Conservation (phyloP, 306 rosid species). For the Abrus pulchellus region DNA sequence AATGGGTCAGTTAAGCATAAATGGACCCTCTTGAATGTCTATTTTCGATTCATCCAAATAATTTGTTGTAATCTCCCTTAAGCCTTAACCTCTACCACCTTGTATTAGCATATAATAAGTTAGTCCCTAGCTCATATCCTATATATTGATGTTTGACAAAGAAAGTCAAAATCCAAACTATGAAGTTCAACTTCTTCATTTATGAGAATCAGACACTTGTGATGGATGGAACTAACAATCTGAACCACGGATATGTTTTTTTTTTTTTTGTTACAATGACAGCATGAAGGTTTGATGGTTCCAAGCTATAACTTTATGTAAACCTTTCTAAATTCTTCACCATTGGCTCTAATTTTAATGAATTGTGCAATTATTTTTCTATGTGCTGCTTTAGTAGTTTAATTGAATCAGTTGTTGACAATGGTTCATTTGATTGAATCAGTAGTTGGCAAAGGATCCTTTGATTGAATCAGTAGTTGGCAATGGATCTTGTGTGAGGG, state of each 20-base stretch:
- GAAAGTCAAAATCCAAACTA: not conserved
- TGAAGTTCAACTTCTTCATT: not conserved
- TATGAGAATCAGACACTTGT: not conserved
- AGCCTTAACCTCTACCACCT: not conserved
- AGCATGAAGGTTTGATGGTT: not conserved
- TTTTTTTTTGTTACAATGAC: not conserved
- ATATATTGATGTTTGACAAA: not conserved
- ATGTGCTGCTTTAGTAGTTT: not conserved
- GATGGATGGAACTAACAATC: not conserved
- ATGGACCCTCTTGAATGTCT: slow-evolving; percentile 63
- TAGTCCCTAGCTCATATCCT: not conserved
- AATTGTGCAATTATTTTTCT: not conserved
- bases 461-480: slow-evolving; percentile 18
- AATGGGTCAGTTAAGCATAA: slow-evolving; percentile 54
- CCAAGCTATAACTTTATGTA: not conserved
- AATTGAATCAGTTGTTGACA: slow-evolving; percentile 13
- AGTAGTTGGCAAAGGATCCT: not conserved
- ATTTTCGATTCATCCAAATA: slow-evolving; percentile 55
- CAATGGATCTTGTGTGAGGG: slow-evolving; percentile 29
- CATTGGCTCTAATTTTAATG: not conserved
- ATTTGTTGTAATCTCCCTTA: slow-evolving; percentile 14
- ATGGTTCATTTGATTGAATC: slow-evolving; percentile 11
- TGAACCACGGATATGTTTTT: not conserved
- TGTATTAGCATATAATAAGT: not conserved
- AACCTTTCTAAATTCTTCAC: not conserved